phyloP scores from a whole-genome alignment of 495 filamentous ascomycete genomes.

The Penicillium fimorum region DNA sequence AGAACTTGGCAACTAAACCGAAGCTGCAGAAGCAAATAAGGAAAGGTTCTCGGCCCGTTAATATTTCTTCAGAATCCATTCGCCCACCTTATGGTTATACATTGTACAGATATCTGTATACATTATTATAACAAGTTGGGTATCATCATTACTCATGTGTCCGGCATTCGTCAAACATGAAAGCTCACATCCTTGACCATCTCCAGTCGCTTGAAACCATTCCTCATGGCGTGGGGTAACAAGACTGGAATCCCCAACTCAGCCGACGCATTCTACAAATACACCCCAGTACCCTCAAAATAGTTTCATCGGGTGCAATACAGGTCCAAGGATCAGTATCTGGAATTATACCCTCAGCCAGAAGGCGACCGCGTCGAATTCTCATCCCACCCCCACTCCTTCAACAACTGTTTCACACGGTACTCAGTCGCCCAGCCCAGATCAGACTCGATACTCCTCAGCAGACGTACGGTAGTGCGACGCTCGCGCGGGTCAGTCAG shows the following conservation, averaged over 20 bases:
- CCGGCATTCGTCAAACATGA: not conserved
- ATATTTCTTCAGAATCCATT: not conserved
- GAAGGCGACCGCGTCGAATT: constrained; percentile 12
- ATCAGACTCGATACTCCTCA: constrained; percentile 58
- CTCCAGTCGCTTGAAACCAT: not conserved
- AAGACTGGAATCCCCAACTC: not conserved
- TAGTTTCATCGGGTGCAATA: not conserved
- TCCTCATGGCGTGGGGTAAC: not conserved
- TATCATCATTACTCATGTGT: constrained; percentile 9
- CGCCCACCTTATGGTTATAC: not conserved
- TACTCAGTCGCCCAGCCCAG: constrained; percentile 65
- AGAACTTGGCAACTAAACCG: constrained; percentile 11
- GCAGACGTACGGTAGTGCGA: constrained; percentile 47
- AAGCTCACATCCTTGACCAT: not conserved
- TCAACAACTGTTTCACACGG: constrained; percentile 53
- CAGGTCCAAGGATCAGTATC: not conserved
- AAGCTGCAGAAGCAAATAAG: constrained; percentile 3
- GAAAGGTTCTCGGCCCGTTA: not conserved
- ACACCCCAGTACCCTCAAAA: not conserved
- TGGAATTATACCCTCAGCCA: not conserved
- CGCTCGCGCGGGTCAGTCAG: constrained; percentile 51
- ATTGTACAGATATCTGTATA: not conserved
- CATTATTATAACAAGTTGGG: not conserved
- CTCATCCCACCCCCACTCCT: constrained; percentile 56
- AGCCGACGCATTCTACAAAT: not conserved